Evolutionary conservation across 1,139 yeast genomes (phyloP).

Genomic region (Sugiyamaella novakii): DNA sequence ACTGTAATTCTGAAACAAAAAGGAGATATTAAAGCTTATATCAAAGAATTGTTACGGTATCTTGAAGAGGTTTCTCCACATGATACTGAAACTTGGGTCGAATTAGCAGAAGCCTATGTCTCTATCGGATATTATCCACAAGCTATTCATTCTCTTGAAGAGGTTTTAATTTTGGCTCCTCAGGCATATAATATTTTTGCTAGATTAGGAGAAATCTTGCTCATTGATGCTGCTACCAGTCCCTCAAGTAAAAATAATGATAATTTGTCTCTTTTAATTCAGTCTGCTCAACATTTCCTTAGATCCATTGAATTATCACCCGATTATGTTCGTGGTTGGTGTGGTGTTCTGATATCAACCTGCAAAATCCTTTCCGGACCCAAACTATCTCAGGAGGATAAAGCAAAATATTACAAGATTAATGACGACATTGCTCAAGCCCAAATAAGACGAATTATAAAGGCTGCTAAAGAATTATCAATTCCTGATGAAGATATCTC

Average conservation of each 20-base stretch:
- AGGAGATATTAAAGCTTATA: constrained; percentile 46
- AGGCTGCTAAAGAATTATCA: constrained; percentile 26
- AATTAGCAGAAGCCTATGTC: constrained; percentile 64
- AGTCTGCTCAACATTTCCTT: constrained; percentile 57
- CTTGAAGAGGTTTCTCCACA: constrained; percentile 63
- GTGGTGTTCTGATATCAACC: constrained; percentile 58
- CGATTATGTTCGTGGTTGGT: constrained; percentile 71
- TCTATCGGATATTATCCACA: constrained; percentile 64
- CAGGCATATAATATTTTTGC: constrained; percentile 72
- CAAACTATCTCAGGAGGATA: constrained; percentile 29
- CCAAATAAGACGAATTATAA: constrained; percentile 37
- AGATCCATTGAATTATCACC: constrained; percentile 78
- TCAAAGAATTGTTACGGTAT: constrained; percentile 52
- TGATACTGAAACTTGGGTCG: constrained; percentile 78
- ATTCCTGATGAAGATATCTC: constrained; percentile 41
- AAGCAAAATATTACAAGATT: constrained; percentile 37
- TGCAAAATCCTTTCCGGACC: constrained; percentile 36
- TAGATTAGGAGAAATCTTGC: constrained; percentile 56
- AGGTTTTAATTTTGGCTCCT: constrained; percentile 67
- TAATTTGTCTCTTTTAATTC: constrained; percentile 34
- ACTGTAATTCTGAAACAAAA: constrained; percentile 40
- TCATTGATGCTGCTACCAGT: constrained; percentile 32
- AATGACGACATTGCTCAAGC: constrained; percentile 39
- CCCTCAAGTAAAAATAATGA: constrained; percentile 9
- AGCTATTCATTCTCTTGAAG: constrained; percentile 68